phyloP scores from a whole-genome alignment of 1,284 basidiomycete genomes.

The Meira miltonrushii region DNA sequence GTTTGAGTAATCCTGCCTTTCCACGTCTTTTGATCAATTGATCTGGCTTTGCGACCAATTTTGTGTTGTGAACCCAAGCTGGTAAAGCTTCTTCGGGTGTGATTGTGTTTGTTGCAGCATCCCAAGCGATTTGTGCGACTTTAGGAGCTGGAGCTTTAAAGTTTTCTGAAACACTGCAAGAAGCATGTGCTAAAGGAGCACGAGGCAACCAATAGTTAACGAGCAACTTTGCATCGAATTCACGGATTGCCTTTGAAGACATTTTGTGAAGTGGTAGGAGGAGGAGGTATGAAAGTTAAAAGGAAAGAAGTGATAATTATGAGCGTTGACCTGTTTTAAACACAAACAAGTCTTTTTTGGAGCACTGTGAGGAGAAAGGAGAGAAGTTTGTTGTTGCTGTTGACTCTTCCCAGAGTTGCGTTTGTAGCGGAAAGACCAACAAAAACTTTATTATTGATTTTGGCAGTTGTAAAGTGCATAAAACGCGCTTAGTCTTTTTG shows the following conservation, averaged over 20 bases:
- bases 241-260: slow-evolving; percentile 39
- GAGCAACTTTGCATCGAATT: slow-evolving; percentile 52
- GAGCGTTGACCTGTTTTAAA: too few relatives aligned
- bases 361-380: too few relatives aligned
- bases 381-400: too few relatives aligned
- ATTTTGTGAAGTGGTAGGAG: background rate
- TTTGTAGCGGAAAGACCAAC: too few relatives aligned
- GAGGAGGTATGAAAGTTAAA: background rate
- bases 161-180: slow-evolving; percentile 37
- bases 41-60: slow-evolving; percentile 60
- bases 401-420: too few relatives aligned
- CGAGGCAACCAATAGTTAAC: slow-evolving; percentile 52
- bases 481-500: too few relatives aligned
- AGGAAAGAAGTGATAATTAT: background rate
- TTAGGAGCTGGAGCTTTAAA: slow-evolving; percentile 47
- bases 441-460: too few relatives aligned
- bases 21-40: slow-evolving; percentile 99
- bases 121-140: slow-evolving; percentile 65
- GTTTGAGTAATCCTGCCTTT: slow-evolving; percentile 83
- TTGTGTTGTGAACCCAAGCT: slow-evolving; percentile 64
- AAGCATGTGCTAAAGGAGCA: slow-evolving; percentile 41
- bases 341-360: too few relatives aligned
- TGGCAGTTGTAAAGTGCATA: too few relatives aligned
- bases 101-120: slow-evolving; percentile 72
- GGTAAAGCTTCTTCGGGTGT: slow-evolving; percentile 72